Evolutionary conservation across 1,139 yeast species (phyloP).

Genomic region (Zygoascus meyerae): DNA sequence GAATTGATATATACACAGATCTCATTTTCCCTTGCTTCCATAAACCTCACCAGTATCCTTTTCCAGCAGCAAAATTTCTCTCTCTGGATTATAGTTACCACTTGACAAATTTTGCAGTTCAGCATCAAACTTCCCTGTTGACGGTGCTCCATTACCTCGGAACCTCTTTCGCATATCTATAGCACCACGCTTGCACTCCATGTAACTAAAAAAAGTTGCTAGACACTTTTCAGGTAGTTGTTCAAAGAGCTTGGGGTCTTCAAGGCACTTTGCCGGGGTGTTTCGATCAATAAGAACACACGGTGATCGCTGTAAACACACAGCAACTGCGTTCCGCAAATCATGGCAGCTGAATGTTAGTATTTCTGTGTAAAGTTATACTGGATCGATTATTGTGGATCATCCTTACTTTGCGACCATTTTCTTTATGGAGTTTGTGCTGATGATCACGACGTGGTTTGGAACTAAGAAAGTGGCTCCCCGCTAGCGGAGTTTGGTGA

Average conservation of each 20-base stretch:
- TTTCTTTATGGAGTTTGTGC: not conserved
- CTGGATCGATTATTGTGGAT: no score
- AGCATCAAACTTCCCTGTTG: constrained; percentile 88
- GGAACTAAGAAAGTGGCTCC: not conserved
- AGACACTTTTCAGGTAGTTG: constrained; percentile 85
- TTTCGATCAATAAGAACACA: constrained; percentile 88
- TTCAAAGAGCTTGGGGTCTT: constrained; percentile 67
- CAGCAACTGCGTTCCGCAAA: constrained; percentile 86
- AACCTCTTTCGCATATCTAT: constrained; percentile 82
- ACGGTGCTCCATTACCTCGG: constrained; percentile 88
- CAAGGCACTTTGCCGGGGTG: constrained; percentile 83
- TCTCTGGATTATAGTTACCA: constrained; percentile 77
- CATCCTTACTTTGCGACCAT: constrained; percentile 23
- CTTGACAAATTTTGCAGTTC: constrained; percentile 69
- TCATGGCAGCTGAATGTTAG: constrained; percentile 67
- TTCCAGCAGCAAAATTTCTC: constrained; percentile 43
- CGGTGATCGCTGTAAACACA: constrained; percentile 92
- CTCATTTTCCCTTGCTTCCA: not conserved
- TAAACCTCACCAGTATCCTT: constrained; percentile 8
- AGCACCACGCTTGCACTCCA: constrained; percentile 61
- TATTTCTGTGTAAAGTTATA: not conserved
- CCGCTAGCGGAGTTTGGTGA: no score
- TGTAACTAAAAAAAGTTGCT: constrained; percentile 75
- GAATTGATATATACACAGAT: not conserved
- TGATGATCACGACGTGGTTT: not conserved